A percentile compares a stretch with the other conserved stretches of the same genome.
phyloP scores from a whole-genome alignment of 1,284 basidiomycete species.

The Singerocomus rubriflavus region DNA sequence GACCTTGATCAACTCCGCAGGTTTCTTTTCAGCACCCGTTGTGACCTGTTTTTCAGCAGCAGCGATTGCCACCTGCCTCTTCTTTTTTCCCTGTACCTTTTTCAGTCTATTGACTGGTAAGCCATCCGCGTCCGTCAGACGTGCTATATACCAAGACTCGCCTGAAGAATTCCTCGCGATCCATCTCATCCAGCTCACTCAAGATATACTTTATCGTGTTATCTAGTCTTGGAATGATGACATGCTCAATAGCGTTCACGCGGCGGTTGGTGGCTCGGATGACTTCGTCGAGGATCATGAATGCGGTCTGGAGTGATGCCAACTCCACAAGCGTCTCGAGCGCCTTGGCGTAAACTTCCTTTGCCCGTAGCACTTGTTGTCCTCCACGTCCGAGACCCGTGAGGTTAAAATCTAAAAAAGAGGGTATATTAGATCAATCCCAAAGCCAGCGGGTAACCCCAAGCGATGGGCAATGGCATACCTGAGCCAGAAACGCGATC shows the following conservation, averaged over 20 bases:
- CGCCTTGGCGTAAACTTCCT: slow-evolving; percentile 97
- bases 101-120: slow-evolving; percentile 60
- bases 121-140: background rate
- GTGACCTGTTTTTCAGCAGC: slow-evolving; percentile 24
- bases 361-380: slow-evolving; percentile 90
- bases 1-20: slow-evolving; percentile 27
- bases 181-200: slow-evolving; percentile 96
- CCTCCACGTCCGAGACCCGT: slow-evolving; percentile 98
- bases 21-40: slow-evolving; percentile 27
- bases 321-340: slow-evolving; percentile 96
- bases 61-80: slow-evolving; percentile 47
- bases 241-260: slow-evolving; percentile 98
- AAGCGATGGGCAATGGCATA: slow-evolving; percentile 30
- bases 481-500: slow-evolving; percentile 82
- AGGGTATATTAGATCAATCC: background rate
- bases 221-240: slow-evolving; percentile 93
- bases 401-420: slow-evolving; percentile 82
- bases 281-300: slow-evolving; percentile 98
- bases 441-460: background rate
- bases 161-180: slow-evolving; percentile 97
- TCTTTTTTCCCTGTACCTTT: slow-evolving; percentile 98
- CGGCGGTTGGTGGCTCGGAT: slow-evolving; percentile 97
- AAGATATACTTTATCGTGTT: slow-evolving; percentile 98
- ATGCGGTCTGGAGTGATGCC: slow-evolving; percentile 95
- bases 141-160: slow-evolving; percentile 25